These are phyloP conservation scores for Ambrosiella xylebori DNA, from an alignment of 2,329 filamentous ascomycete species.

Conservation along the genomic window DNA sequence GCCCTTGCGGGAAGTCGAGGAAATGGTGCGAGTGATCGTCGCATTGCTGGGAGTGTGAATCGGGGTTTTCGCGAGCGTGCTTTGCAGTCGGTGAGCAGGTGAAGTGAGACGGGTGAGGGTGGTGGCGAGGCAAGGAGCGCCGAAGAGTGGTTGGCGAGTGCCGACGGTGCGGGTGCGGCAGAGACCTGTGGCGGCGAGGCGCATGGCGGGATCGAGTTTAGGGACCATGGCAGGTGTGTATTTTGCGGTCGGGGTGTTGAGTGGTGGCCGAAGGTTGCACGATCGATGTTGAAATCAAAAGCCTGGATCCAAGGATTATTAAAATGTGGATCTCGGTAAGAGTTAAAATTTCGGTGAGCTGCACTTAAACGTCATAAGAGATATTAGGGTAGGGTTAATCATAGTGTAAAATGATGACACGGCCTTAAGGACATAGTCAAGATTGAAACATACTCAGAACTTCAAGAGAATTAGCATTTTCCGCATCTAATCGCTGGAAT, in stretches of 20 bases:
- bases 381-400: not conserved
- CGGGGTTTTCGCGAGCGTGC: not conserved
- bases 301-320: slow-evolving; percentile 1
- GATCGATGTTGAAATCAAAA: not conserved
- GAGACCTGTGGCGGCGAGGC: slow-evolving; percentile 12
- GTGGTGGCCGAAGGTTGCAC: not conserved
- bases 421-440: no score
- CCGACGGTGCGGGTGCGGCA: slow-evolving; percentile 8
- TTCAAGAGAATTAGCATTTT: no score
- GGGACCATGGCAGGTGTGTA: slow-evolving; percentile 10
- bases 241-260: not conserved
- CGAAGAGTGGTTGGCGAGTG: not conserved
- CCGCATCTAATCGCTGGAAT: no score
- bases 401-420: not conserved
- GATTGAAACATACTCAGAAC: no score
- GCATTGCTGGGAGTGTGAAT: not conserved
- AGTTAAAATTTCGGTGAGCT: not conserved
- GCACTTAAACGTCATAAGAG: not conserved
- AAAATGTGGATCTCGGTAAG: slow-evolving; percentile 2
- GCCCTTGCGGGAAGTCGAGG: slow-evolving; percentile 1
- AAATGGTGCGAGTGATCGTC: slow-evolving; percentile 2
- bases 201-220: slow-evolving; percentile 13
- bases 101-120: not conserved
- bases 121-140: not conserved
- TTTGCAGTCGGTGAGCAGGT: slow-evolving; percentile 4